Base-by-base conservation (phyloP, 169 alveolate species). In the Babesia bigemina region DNA sequence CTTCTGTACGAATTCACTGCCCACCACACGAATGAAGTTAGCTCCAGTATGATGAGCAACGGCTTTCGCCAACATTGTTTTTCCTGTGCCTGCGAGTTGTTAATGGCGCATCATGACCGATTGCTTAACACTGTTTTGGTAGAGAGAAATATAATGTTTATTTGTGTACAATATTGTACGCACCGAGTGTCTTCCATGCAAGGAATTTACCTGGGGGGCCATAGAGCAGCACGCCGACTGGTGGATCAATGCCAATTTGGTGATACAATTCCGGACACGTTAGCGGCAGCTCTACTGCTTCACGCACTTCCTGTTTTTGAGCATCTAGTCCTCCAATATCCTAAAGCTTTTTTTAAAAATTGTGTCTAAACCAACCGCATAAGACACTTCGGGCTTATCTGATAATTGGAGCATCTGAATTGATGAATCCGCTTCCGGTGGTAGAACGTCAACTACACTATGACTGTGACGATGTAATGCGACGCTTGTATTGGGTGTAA, bases 391-490 rank as follows among this genome's bases (percentile, higher is more conserved):
- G 0, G 99, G 99, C 82, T 96, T 98, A 85, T 97, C 99, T 59
- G 92, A 90, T 89, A 97, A 92, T 83, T 95, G 97, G 92, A 97
- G 92, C 97, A 97, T 93, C 83, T 97, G 98, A 50, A 98, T 96
- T 26, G 99, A 91, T 12, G 99, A 95, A 87, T 98, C 99, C 17
- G 99, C 98, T 79, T 98, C 99, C 12, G 99, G 98, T 9, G 99
- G 99, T 45, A 98, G 91, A 56, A 98, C 93, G 91, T 97, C 99
- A 19, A 98, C 99, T 19, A 98, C 96, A 29, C 99, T 92, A 84
- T 98, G 99, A 22, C 99, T 96, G 69, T 98, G 99, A 66, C 99
- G 91, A 79, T 98, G 99, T 60, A 98, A 92, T 13, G 99, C 99
- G 42, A 98, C 99, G 61, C 99, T 93, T 48, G 98, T 95, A 65